Evolutionary conservation across 2,329 filamentous ascomycete species (phyloP).

Genomic region (Cordyceps pruinosa): DNA sequence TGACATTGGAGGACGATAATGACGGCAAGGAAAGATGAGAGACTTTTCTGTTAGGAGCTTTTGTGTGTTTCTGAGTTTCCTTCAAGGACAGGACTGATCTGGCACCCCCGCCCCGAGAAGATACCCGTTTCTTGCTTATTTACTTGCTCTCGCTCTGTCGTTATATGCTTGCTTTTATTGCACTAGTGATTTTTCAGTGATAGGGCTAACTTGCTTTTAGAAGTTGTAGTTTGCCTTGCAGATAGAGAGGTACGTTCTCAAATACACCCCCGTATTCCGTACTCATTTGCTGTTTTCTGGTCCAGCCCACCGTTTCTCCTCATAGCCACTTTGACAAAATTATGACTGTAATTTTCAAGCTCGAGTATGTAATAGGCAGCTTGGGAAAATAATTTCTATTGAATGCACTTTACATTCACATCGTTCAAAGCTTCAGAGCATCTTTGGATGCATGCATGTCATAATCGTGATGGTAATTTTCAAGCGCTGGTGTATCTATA

Average conservation of each 20-base stretch:
- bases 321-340: not conserved
- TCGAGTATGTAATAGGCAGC: constrained; percentile 23
- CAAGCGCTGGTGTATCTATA: constrained; percentile 21
- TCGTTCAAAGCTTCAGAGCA: too few species aligned
- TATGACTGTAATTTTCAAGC: constrained; percentile 15
- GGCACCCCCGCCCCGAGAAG: not conserved
- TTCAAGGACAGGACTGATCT: not conserved
- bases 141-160: not conserved
- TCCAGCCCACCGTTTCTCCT: not conserved
- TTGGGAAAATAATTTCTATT: too few species aligned
- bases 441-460: too few species aligned
- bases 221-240: not conserved
- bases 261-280: not conserved
- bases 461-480: constrained; percentile 15
- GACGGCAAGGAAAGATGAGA: not conserved
- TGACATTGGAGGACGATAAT: constrained; percentile 2
- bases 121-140: not conserved
- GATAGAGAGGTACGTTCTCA: constrained; percentile 1
- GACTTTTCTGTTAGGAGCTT: not conserved
- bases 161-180: not conserved
- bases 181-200: not conserved
- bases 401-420: too few species aligned
- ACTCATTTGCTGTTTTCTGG: not conserved
- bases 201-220: not conserved
- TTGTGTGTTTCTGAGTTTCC: not conserved